Base-by-base conservation (phyloP, 1,284 basidiomycete genomes). In the Trichosporon coremiiforme region DNA sequence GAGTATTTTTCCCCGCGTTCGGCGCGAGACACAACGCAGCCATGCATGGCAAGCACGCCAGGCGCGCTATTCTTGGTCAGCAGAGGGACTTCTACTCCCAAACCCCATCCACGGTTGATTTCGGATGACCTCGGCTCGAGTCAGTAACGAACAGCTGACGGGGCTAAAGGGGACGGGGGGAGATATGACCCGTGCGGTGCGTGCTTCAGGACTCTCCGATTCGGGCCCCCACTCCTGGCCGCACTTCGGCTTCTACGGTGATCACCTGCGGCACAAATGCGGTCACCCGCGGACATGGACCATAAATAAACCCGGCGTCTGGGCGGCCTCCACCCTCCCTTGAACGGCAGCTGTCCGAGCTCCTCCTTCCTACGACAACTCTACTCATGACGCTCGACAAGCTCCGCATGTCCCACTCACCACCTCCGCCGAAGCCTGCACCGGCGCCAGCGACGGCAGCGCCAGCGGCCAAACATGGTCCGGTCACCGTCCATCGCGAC, bases 401-500 rank as follows among this genome's bases (percentile, higher is more conserved):
- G 20, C 41, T 15, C 41, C 47, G 47, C n/a, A 53, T 53, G 47
- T 22, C 47, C 15, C 47, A 12, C 15, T 20, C 47, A 9, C 47
- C 47, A 20, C 47, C 47, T 2, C n/a, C n/a, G n/a, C n/a, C 47
- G 47, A 53, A 53, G 20, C n/a, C 47, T 22, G 47, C 47, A 2
- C n/a, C 47, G 20, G 20, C 47, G 3, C 47, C 47, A 8, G 47
- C 47, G 2, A 1, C 57, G 2, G 57, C n/a, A 2, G 36, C 8
- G 36, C 36, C 36, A 31, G n/a, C n/a, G n/a, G n/a, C n/a, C n/a
- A n/a, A n/a, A 13, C 64, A 65, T 15, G 47, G 64, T 1, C 8
- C 45, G 15, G 63, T 71, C 20, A 50, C 55, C 8, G 53, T 71
- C 5, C 33, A 45, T 12, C 68, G 74, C 65, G 79, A 80, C 66